Base-by-base conservation (phyloP, 176 grass and related monocot genomes). In the Paspalum notatum region DNA sequence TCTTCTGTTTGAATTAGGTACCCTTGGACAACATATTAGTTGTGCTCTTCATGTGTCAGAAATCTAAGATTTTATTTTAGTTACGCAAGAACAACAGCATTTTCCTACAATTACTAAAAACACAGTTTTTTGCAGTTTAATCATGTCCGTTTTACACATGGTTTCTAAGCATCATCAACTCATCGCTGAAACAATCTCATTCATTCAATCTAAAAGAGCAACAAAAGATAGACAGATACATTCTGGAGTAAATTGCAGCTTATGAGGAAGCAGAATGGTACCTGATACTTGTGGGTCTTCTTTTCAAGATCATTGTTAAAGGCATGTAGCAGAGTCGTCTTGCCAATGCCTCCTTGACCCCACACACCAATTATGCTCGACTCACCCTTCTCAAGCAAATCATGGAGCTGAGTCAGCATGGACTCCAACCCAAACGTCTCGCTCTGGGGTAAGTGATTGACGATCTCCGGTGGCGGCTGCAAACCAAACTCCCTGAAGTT, bases 301-400 rank as follows among this genome's bases (percentile, higher is more conserved):
- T 50, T 66, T 77, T 82, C 60, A 3, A 97, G 80, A 62, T 89
- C 40, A 58, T 97, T 93, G 84, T 93, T 97, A 52, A 97, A 83
- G n/a, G 20, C 51, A 12, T 85, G 87, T 18, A 97, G 86, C 5
- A 97, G 81, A 0, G 91, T 97, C 0, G 91, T 97, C 80, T 97
- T 93, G 15, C 91, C 94, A 7, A 97, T 54, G 9, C 94, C 94
- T 52, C 91, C 91, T 74, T 80, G 66, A 21, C 94, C 94, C 77
- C 89, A 89, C 0, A 97, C 62, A 51, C 91, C 94, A 37, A 97
- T 85, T 69, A 93, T 77, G 59, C 41, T 87, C 0, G 75, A 85
- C 1, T 81, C 71, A 9, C 65, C 44, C 22, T 91, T 72, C 60
- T 93, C 65, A 71, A 93, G 66, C 42, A 87, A 37, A 8, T 63